Evolutionary conservation across 441 rosid species (phyloP), one percentile per base, ranked within the genome.

Genomic region (Adansonia grandidieri): DNA sequence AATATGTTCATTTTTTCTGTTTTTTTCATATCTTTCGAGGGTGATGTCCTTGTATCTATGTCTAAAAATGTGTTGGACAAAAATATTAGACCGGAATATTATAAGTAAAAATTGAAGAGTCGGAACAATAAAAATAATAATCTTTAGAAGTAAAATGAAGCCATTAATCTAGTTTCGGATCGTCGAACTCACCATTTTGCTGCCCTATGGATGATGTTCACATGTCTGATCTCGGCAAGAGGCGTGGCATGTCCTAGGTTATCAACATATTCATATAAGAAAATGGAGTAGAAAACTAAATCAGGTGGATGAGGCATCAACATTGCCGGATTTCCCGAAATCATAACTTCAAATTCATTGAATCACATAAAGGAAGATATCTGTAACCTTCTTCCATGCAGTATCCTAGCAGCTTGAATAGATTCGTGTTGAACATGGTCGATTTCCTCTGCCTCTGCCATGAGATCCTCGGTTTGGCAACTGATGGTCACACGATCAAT

Each of bases 171-270:
- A 9, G 22, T 40, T 76, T 20, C 17, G 19, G 57, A 64, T 58
- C 47, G 19, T 9, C 14, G 9, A 51, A 32, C 81, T 19, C 60
- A 90, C 96, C 94, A 95, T 88, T 89, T 91, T 14, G 90, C 95
- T 42, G 83, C 82, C 85, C 96, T 94, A 79, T 80, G 88, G 77
- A 92, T 87, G 42, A 92, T 90, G 24, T 85, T 84, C 86, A 87
- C 85, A 75, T 96, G 78, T 42, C 80, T 77, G 14, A 67, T 77
- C 96, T 97, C 91, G 5, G 86, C 77, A 56, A 94, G 78, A 61
- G 94, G 91, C 51, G 73, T 83, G 57, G 50, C 60, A 79, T 80
- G 76, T 44, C 88, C 88, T 28, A 78, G 17, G 80, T 92, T 91
- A 50, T 88, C 91, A 9, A 84, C 82, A 62, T 87, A 91, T 73